Conservation (phyloP, 2,329 filamentous ascomycete species). For the Boeremia lycopersici region DNA sequence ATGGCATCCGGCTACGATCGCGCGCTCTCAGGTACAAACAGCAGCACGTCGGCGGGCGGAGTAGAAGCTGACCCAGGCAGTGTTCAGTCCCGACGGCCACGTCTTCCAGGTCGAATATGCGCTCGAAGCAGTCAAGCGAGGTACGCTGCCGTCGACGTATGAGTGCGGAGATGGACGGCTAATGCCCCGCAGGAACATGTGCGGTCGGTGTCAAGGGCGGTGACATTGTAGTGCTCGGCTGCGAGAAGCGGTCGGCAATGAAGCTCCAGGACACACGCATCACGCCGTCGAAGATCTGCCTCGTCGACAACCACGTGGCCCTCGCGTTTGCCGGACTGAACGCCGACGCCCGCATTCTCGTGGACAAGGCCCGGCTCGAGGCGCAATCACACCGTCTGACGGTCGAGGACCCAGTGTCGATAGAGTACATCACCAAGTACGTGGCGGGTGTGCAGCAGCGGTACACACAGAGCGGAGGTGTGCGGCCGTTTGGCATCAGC, state of each 20-base stretch:
- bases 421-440: constrained; percentile 99
- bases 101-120: constrained; percentile 99
- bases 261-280: constrained; percentile 99
- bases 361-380: constrained; percentile 97
- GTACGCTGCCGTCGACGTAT: constrained; percentile 55
- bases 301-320: constrained; percentile 94
- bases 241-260: constrained; percentile 98
- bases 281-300: constrained; percentile 96
- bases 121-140: constrained; percentile 97
- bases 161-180: constrained; percentile 8
- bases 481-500: constrained; percentile 97
- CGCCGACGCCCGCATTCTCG: constrained; percentile 94
- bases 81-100: constrained; percentile 98
- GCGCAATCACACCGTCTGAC: constrained; percentile 97
- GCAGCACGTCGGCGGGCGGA: constrained; percentile 23
- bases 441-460: constrained; percentile 97
- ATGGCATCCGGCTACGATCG: constrained; percentile 98
- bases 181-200: constrained; percentile 74
- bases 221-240: constrained; percentile 94
- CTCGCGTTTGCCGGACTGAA: constrained; percentile 97
- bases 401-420: constrained; percentile 94
- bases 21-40: constrained; percentile 88
- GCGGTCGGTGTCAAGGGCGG: constrained; percentile 96
- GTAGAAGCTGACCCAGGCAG: constrained; percentile 57
- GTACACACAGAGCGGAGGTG: constrained; percentile 98